Conservation (phyloP, 306 rosid genomes). For the Quercus alba region DNA sequence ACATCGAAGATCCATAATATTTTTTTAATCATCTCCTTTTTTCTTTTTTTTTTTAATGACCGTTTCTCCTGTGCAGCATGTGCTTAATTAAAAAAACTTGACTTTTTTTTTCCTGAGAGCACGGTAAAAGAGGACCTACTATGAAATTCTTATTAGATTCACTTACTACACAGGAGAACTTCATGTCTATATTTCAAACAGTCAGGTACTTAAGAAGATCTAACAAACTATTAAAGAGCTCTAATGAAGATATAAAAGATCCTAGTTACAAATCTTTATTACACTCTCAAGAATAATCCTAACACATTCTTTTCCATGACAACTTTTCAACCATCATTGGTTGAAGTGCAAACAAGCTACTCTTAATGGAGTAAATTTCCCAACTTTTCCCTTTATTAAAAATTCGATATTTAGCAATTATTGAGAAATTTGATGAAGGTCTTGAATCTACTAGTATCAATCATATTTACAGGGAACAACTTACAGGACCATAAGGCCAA, state of each 20-base stretch:
- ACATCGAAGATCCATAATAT: background rate
- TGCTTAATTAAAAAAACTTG: slow-evolving; percentile 2
- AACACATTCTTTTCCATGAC: background rate
- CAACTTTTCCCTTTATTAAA: background rate
- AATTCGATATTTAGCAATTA: background rate
- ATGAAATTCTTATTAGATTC: background rate
- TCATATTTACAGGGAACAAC: slow-evolving; percentile 15
- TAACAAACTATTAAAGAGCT: background rate
- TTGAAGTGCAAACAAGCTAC: background rate
- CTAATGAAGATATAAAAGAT: background rate
- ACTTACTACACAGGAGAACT: background rate
- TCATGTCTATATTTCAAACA: background rate
- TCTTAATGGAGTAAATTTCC: background rate
- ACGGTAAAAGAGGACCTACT: background rate
- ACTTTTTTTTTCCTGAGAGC: background rate
- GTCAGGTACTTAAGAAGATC: background rate
- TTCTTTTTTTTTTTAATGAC: no score
- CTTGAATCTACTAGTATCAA: background rate
- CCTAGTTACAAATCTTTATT: background rate
- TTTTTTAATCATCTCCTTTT: background rate
- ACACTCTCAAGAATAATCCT: background rate
- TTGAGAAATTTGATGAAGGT: background rate
- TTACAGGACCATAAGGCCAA: slow-evolving; percentile 99
- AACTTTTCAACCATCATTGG: background rate
- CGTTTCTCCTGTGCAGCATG: background rate